Percentiles rank a stretch among this genome's conserved stretches.
Conservation (phyloP, 768 basidiomycete genomes). For the Inosperma sp. region DNA sequence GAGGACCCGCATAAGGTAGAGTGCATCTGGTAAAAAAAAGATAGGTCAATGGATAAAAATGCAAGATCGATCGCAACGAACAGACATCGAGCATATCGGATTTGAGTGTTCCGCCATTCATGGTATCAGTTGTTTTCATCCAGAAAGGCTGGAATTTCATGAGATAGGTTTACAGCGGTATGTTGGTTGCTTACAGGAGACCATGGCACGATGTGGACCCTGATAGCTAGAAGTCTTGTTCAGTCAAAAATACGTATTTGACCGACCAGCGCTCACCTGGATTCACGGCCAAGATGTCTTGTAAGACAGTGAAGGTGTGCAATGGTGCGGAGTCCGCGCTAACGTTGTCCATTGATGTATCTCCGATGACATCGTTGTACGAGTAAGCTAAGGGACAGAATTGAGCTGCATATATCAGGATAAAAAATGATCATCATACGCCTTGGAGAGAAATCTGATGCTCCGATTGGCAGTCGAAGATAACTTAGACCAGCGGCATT, state of each 20-base stretch:
- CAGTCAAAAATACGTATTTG: not conserved
- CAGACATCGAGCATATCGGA: conserved; percentile 42
- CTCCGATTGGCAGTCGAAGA: conserved; percentile 61
- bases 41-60: too few species aligned
- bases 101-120: conserved; percentile 60
- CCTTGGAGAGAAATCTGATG: conserved; percentile 60
- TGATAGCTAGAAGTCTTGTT: conserved; percentile 28
- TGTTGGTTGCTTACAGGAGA: conserved; percentile 48
- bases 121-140: conserved; percentile 64
- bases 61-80: too few species aligned
- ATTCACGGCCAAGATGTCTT: conserved; percentile 59
- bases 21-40: too few species aligned
- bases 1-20: conserved; percentile 66
- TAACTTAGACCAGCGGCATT: conserved; percentile 62
- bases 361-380: conserved; percentile 52
- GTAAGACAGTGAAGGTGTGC: conserved; percentile 54
- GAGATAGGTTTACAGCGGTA: not conserved
- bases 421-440: conserved; percentile 30
- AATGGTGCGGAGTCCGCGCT: conserved; percentile 51
- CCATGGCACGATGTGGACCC: conserved; percentile 64
- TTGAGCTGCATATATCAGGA: not conserved
- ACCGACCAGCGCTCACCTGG: conserved; percentile 19
- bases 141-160: conserved; percentile 53
- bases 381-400: conserved; percentile 56
- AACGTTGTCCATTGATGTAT: conserved; percentile 53